Conservation (phyloP, 176 grass and related monocot species). For the Tuctoria greenei region DNA sequence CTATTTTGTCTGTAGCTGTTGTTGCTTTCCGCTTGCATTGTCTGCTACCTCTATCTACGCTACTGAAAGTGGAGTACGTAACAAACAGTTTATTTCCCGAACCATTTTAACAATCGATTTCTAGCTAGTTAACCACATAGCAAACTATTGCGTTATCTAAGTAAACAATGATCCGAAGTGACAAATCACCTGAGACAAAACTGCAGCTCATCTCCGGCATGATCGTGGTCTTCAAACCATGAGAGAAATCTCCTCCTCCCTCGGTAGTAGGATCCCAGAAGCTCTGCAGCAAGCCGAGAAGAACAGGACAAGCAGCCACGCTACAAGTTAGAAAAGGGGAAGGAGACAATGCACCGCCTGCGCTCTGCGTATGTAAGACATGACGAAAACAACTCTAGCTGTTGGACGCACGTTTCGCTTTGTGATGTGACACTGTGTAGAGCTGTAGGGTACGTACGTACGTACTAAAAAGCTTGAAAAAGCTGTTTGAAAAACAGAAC, state of each 20-base stretch:
- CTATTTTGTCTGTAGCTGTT: slow-evolving; percentile 34
- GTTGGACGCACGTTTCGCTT: slow-evolving; percentile 7
- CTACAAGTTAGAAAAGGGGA: slow-evolving; percentile 33
- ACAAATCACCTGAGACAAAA: slow-evolving; percentile 58
- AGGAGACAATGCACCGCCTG: slow-evolving; percentile 16
- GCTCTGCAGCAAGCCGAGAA: slow-evolving; percentile 37
- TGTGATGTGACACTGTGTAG: background rate
- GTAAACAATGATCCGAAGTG: background rate
- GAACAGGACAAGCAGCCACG: slow-evolving; percentile 20
- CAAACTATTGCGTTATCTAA: background rate
- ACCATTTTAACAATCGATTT: background rate
- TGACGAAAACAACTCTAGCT: background rate
- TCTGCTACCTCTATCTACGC: background rate
- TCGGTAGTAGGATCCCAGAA: slow-evolving; percentile 58
- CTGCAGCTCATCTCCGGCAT: slow-evolving; percentile 35
- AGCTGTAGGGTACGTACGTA: background rate
- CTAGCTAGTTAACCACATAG: slow-evolving; percentile 1
- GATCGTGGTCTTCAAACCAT: slow-evolving; percentile 41
- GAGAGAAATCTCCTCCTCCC: slow-evolving; percentile 38
- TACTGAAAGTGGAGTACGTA: background rate
- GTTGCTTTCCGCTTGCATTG: slow-evolving; percentile 5
- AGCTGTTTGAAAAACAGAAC: background rate
- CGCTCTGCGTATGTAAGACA: slow-evolving; percentile 14
- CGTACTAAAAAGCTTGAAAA: background rate
- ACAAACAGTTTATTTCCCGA: background rate